These are phyloP conservation scores for Berkeleyomyces rouxiae DNA, from an alignment of 2,329 filamentous ascomycete species.

Conservation along the genomic window DNA sequence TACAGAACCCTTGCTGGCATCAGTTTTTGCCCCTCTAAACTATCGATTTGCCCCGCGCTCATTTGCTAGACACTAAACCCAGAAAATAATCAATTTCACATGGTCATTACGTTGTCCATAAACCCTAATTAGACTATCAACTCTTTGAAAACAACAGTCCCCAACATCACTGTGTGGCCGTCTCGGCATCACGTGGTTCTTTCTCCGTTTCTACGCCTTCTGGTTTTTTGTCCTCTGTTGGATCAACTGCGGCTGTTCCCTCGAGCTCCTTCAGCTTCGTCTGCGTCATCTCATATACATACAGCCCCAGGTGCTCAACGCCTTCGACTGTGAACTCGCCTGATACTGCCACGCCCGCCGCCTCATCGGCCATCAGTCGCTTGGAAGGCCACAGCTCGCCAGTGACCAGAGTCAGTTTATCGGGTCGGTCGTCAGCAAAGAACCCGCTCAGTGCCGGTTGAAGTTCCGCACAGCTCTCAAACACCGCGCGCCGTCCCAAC, in stretches of 20 bases:
- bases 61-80: no score
- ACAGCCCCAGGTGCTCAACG: conserved; percentile 87
- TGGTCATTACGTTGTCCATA: no score
- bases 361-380: conserved; percentile 30
- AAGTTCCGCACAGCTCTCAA: conserved; percentile 77
- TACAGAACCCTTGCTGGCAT: no score
- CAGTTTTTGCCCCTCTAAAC: no score
- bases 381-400: conserved; percentile 71
- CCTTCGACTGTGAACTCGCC: conserved; percentile 64
- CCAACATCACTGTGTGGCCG: no score
- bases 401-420: conserved; percentile 65
- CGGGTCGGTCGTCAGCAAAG: conserved; percentile 44
- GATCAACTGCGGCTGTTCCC: conserved; percentile 20
- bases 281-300: conserved; percentile 90
- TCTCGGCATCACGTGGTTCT: background rate
- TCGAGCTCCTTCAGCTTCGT: conserved; percentile 36
- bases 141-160: no score
- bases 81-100: no score
- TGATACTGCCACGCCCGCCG: conserved; percentile 23
- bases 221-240: conserved; percentile 16
- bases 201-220: background rate
- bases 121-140: no score
- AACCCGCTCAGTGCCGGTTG: conserved; percentile 71
- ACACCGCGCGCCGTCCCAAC: conserved; percentile 72
- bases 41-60: no score